phyloP scores from a whole-genome alignment of 352 stramenopile genomes.

The Aphanomyces cochlioides region DNA sequence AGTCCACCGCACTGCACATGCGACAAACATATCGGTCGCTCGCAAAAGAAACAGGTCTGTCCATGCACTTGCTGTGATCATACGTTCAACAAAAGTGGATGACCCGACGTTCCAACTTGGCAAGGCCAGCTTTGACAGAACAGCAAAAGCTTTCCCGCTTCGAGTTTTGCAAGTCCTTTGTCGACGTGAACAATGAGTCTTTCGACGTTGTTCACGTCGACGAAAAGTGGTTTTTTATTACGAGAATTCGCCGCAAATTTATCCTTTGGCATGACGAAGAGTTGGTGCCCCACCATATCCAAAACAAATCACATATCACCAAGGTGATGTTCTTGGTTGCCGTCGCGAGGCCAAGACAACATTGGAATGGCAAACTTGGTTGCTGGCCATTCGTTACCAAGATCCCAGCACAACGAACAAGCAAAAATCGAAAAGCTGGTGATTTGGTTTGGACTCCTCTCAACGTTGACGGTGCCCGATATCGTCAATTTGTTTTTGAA shows the following conservation, averaged over 20 bases:
- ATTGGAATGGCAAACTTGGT: slow-evolving; percentile 10
- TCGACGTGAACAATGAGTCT: not conserved
- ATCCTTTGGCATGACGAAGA: slow-evolving; percentile 15
- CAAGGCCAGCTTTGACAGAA: too few species aligned
- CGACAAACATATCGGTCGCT: too few species aligned
- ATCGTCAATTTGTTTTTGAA: slow-evolving; percentile 7
- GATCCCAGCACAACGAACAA: slow-evolving; percentile 16
- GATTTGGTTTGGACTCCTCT: not conserved
- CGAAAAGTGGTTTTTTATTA: slow-evolving; percentile 15
- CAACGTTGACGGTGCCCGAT: not conserved
- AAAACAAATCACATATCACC: not conserved
- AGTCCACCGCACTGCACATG: too few species aligned
- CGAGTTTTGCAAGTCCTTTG: too few species aligned
- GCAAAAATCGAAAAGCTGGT: slow-evolving; percentile 1
- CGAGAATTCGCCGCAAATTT: not conserved
- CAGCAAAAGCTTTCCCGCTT: too few species aligned
- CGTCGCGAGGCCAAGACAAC: not conserved
- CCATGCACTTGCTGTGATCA: too few species aligned
- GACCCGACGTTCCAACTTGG: too few species aligned
- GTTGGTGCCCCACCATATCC: not conserved
- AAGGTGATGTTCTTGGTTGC: slow-evolving; percentile 9
- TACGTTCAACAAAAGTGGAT: too few species aligned
- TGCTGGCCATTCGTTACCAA: not conserved
- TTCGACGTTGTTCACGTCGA: slow-evolving; percentile 12
- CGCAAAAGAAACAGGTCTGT: too few species aligned